These are phyloP conservation scores for Solanum lycopersicoides DNA, from an alignment of 257 asterid species.

Conservation along the genomic window DNA sequence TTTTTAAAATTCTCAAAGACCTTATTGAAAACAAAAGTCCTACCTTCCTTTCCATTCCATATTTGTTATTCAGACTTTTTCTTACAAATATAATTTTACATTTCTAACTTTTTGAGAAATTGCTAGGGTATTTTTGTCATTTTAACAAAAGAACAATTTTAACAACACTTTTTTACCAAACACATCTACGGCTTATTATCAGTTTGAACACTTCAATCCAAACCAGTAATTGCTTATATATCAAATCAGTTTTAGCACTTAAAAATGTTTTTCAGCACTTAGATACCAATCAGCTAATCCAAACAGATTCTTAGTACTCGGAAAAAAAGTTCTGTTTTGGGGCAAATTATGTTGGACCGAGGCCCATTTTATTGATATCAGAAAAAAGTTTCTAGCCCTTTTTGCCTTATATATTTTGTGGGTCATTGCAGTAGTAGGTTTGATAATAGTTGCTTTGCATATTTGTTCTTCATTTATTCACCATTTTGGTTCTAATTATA, in stretches of 20 bases:
- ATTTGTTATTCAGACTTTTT: not conserved
- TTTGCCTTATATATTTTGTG: not conserved
- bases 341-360: not conserved
- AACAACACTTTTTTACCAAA: not conserved
- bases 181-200: not conserved
- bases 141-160: not conserved
- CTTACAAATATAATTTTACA: not conserved
- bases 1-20: not conserved
- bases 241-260: not conserved
- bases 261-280: not conserved
- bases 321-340: no score
- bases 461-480: not conserved
- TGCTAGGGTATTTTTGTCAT: not conserved
- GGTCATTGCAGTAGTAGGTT: not conserved
- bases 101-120: not conserved
- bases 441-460: not conserved
- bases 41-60: not conserved
- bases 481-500: not conserved
- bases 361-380: not conserved
- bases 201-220: not conserved
- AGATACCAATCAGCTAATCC: not conserved
- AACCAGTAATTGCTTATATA: not conserved
- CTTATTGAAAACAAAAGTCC: not conserved
- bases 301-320: not conserved
- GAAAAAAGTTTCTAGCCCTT: not conserved